Base-by-base conservation (phyloP, 352 stramenopile genomes). In the Phytopythium boreale region DNA sequence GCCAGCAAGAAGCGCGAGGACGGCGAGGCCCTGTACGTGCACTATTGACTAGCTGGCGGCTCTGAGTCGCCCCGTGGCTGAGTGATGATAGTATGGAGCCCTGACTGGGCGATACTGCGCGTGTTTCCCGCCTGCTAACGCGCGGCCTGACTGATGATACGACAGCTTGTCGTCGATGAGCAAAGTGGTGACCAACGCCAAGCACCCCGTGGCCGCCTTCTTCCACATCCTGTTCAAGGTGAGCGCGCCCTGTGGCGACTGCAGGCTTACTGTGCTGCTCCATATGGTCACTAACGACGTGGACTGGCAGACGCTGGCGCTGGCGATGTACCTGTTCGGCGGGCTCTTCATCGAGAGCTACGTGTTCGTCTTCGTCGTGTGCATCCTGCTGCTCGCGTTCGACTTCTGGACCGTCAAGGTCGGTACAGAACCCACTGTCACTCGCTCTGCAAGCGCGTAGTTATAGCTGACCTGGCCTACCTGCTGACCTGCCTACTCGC, bases 331-430 rank as follows among this genome's bases (percentile, higher is more conserved):
- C 76, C 76, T 99, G 26, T 98, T 99, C 64, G 94, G 94, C n/a
- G 76, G 75, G 47, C 76, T 96, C 47, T 75, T 97, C 70, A 91
- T 89, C 62, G 84, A 81, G 64, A 98, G 95, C 81, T 98, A 97
- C 65, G 91, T 99, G 44, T 97, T 98, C 66, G 88, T 98, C 63
- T 99, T 98, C 29, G 96, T 99, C 26, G 68, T 98, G 20, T 98
- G 93, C 74, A 98, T 99, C 51, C 68, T 99, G 22, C 74, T 99
- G 2, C 66, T 99, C 37, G 93, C 97, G 11, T 98, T 98, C 53
- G 97, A 99, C 77, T 99, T 99, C 75, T 99, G 97, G 97, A 97
- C 97, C 0, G 96, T 99, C 34, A 99, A 99, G 75, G 80, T 89
- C 61, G 19, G 68, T 68, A 3, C 14, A 34, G 29, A 34, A 3